A percentile compares a stretch with the other conserved stretches of the same genome.
Conservation (phyloP, 805 yeast genomes). For the Candida patagonica region DNA sequence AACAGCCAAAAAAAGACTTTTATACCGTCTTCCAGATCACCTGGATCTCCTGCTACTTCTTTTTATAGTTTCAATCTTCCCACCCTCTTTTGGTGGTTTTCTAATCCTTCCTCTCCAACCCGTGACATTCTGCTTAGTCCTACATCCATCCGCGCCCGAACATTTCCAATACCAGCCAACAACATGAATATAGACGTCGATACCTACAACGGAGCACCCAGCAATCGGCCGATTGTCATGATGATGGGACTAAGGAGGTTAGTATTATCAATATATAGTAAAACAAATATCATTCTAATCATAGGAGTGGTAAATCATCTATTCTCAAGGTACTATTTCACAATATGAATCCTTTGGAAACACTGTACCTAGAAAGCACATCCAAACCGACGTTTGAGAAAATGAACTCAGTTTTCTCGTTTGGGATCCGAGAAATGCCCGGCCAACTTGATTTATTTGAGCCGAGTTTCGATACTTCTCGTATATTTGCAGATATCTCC, state of each 20-base stretch:
- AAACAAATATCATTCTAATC: neutral
- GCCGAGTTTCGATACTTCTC: conserved; percentile 58
- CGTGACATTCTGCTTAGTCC: no score
- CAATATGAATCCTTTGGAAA: conserved; percentile 91
- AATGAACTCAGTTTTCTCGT: conserved; percentile 70
- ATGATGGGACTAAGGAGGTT: conserved; percentile 77
- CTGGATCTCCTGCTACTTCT: no score
- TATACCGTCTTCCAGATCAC: no score
- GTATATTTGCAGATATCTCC: conserved; percentile 72
- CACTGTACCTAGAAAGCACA: conserved; percentile 82
- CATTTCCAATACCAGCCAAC: no score
- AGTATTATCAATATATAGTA: conserved; percentile 15
- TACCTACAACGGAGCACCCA: no score
- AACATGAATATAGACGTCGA: no score
- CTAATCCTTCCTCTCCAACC: no score
- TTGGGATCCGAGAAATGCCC: conserved; percentile 88
- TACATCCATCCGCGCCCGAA: no score
- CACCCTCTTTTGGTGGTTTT: no score
- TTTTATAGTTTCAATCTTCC: no score
- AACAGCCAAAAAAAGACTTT: no score
- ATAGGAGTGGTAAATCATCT: conserved; percentile 71
- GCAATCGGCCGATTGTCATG: conserved; percentile 54
- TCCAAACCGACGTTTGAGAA: conserved; percentile 80
- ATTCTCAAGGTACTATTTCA: conserved; percentile 94
- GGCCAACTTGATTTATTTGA: conserved; percentile 89